Conservation (phyloP, 2,329 filamentous ascomycete genomes). For the Akanthomyces lecanii region DNA sequence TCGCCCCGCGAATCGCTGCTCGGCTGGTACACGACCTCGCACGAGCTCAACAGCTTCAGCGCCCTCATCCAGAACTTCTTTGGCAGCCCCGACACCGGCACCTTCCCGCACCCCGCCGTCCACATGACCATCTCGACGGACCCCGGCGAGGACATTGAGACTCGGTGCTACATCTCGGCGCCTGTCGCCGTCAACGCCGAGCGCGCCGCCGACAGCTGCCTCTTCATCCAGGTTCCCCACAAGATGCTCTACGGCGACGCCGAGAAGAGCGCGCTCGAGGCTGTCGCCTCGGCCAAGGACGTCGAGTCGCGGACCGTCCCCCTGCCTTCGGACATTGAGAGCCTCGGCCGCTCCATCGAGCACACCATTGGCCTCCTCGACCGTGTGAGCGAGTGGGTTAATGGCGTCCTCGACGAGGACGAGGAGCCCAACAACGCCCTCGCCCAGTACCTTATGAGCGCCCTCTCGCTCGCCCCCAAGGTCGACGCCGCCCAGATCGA, state of each 20-base stretch:
- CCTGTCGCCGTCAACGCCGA: slow-evolving; percentile 94
- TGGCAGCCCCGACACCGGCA: slow-evolving; percentile 92
- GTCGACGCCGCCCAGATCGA: slow-evolving; percentile 88
- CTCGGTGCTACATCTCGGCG: slow-evolving; percentile 89
- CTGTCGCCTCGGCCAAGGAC: slow-evolving; percentile 79
- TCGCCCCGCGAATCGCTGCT: slow-evolving; percentile 91
- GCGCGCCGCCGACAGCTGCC: slow-evolving; percentile 89
- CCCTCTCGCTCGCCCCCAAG: slow-evolving; percentile 89
- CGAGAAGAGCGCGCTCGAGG: slow-evolving; percentile 65
- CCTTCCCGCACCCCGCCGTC: slow-evolving; percentile 93
- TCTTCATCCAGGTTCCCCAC: slow-evolving; percentile 96
- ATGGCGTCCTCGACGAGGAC: slow-evolving; percentile 91
- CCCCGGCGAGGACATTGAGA: slow-evolving; percentile 82
- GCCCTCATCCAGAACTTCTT: slow-evolving; percentile 99
- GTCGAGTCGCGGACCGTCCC: slow-evolving; percentile 67
- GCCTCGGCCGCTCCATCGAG: slow-evolving; percentile 78
- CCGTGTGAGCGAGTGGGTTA: slow-evolving; percentile 86
- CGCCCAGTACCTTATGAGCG: slow-evolving; percentile 92
- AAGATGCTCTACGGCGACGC: slow-evolving; percentile 84
- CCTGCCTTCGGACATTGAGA: slow-evolving; percentile 84
- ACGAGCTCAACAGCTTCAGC: slow-evolving; percentile 96
- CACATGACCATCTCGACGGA: slow-evolving; percentile 93
- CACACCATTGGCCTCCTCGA: slow-evolving; percentile 87
- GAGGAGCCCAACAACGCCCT: slow-evolving; percentile 83
- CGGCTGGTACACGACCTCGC: slow-evolving; percentile 96